Evolutionary conservation across 306 rosid species (phyloP).

Genomic region (Castanopsis chinensis): DNA sequence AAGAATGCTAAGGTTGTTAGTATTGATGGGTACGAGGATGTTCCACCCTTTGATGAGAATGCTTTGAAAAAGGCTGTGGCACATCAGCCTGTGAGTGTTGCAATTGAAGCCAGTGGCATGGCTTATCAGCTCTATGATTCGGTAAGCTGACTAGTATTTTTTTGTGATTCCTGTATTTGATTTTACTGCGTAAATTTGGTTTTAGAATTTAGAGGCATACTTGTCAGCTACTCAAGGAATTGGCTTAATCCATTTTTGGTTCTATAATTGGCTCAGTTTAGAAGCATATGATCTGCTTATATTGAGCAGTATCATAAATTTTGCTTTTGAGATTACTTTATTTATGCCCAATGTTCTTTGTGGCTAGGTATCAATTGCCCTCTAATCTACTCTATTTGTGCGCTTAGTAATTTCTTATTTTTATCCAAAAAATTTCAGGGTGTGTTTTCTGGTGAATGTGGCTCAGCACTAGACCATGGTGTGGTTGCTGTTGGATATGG

Average conservation of each 20-base stretch:
- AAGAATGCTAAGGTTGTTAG: conserved; percentile 63
- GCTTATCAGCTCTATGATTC: conserved; percentile 67
- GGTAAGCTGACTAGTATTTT: conserved; percentile 22
- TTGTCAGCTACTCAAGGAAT: too few species aligned
- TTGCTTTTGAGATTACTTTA: too few species aligned
- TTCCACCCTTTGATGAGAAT: conserved; percentile 54
- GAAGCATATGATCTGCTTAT: background rate
- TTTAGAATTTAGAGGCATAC: too few species aligned
- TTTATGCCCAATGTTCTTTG: too few species aligned
- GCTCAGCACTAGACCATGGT: conserved; percentile 69
- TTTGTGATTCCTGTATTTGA: background rate
- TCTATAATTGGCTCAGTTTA: background rate
- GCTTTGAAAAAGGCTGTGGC: conserved; percentile 57
- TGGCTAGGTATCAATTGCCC: too few species aligned
- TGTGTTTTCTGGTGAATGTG: conserved; percentile 77
- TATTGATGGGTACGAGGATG: conserved; percentile 84
- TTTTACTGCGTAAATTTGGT: too few species aligned
- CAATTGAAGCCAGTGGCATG: conserved; percentile 65
- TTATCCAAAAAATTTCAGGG: conserved; percentile 42
- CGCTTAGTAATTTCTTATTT: background rate
- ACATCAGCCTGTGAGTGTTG: conserved; percentile 60
- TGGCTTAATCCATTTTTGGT: too few species aligned
- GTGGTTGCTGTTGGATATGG: conserved; percentile 91
- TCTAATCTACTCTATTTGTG: background rate
- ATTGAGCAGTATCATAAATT: background rate